phyloP scores from a whole-genome alignment of 2,329 filamentous ascomycete species.

The Diaporthe vexans region DNA sequence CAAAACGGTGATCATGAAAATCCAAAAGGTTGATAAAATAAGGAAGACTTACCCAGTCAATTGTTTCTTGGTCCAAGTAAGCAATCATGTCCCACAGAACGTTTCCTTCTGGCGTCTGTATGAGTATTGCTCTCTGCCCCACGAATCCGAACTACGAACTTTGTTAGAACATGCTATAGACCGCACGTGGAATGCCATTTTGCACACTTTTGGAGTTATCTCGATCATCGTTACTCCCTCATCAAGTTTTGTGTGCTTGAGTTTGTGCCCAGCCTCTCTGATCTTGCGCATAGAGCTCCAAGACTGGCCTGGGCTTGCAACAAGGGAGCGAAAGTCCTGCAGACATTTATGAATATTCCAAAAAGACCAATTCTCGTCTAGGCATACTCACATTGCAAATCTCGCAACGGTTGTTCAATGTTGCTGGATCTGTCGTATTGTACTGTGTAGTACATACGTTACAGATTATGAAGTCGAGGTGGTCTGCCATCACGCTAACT shows the following conservation, averaged over 20 bases:
- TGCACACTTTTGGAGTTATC: background rate
- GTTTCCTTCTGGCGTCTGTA: conserved; percentile 8
- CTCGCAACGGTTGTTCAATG: conserved; percentile 1
- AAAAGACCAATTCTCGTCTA: background rate
- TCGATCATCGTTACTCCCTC: background rate
- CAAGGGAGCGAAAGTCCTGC: background rate
- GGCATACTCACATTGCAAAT: background rate
- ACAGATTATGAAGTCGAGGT: conserved; percentile 1
- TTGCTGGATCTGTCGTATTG: conserved; percentile 15
- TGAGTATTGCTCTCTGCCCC: conserved; percentile 6
- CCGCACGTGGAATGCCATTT: too few species aligned
- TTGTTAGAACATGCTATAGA: too few species aligned
- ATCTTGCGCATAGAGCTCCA: conserved; percentile 15
- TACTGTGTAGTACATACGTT: background rate
- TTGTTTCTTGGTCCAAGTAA: background rate
- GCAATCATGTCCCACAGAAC: conserved; percentile 9
- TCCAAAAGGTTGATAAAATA: too few species aligned
- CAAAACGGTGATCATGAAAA: too few species aligned
- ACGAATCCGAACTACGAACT: background rate
- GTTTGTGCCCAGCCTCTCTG: background rate
- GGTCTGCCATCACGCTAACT: background rate
- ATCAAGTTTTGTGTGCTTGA: background rate
- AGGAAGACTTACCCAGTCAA: background rate
- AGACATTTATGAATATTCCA: background rate
- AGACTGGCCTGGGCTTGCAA: background rate